Evolutionary conservation across 192 early-diverging fungal genomes (phyloP), one percentile per base, ranked within the genome.

Genomic region (Coemansia sp.): DNA sequence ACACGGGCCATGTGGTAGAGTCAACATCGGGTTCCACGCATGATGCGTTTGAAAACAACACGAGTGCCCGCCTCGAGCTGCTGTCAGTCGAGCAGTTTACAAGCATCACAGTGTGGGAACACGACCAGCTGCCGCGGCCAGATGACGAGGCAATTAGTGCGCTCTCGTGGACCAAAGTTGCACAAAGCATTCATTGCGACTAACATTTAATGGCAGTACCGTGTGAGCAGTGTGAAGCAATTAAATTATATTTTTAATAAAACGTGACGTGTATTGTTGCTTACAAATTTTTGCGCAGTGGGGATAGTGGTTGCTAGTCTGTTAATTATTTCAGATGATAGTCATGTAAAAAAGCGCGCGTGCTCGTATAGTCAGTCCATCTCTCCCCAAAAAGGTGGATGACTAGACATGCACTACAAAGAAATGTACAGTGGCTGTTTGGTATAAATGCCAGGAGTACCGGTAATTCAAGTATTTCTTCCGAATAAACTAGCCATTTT

Each of bases 21-120:
- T 47, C 53, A 0, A 21, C 45, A 9, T 12, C 29, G 17, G 22
- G 38, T 5, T 50, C 25, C 12, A 61, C 61, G 49, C 61, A 61
- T 37, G 54, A 52, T 7, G 70, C 75, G n/a, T 78, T 78, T 62
- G 77, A 80, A 19, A 39, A 56, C 4, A 48, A 62, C 3, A 15
- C 17, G 2, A 5, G 50, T 15, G 57, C 47, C 49, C 65, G 27
- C 45, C 60, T 39, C 35, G 72, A 67, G 57, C 65, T 67, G 10
- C 56, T 45, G 10, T 65, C 77, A 15, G 58, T 50, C 25, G 69
- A 59, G 45, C 23, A 11, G 12, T 74, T 80, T 32, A 57, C 50
- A 12, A 57, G 47, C 7, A 11, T 80, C 12, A 61, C 55, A 0
- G 72, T 80, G 39, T 80, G 77, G 77, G 77, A 80, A 35, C 77